phyloP scores from a whole-genome alignment of 2,329 filamentous ascomycete species.

The Cladophialophora chaetospira region DNA sequence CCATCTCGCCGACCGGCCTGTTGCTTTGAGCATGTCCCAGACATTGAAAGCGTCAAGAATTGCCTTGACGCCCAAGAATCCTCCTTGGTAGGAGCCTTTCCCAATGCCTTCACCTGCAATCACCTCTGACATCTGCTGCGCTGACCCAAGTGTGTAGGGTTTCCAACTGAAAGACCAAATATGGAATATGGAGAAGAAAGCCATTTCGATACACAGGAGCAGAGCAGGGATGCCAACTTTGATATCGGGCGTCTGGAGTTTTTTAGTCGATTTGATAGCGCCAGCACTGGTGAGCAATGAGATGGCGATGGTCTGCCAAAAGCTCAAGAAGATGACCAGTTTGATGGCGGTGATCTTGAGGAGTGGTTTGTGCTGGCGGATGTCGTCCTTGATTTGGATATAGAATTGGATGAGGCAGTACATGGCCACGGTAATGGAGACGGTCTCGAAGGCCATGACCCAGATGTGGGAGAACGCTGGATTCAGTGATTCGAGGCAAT shows the following conservation, averaged over 20 bases:
- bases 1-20: constrained; percentile 77
- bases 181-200: constrained; percentile 74
- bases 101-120: constrained; percentile 45
- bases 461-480: constrained; percentile 83
- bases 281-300: constrained; percentile 64
- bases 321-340: constrained; percentile 85
- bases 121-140: constrained; percentile 50
- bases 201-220: constrained; percentile 82
- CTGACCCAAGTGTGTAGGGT: constrained; percentile 61
- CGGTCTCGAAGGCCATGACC: constrained; percentile 70
- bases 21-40: constrained; percentile 80
- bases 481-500: constrained; percentile 77
- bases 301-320: constrained; percentile 74
- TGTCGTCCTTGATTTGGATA: constrained; percentile 68
- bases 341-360: constrained; percentile 86
- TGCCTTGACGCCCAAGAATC: constrained; percentile 65
- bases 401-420: constrained; percentile 89
- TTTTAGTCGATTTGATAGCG: constrained; percentile 62
- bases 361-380: constrained; percentile 70
- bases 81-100: constrained; percentile 58
- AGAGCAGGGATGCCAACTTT: constrained; percentile 78
- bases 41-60: constrained; percentile 73
- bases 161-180: constrained; percentile 79
- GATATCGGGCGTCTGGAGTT: constrained; percentile 71
- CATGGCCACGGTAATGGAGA: constrained; percentile 80